Evolutionary conservation across 2,329 filamentous ascomycete genomes (phyloP).

Genomic region (Chalaropsis ovoidea): DNA sequence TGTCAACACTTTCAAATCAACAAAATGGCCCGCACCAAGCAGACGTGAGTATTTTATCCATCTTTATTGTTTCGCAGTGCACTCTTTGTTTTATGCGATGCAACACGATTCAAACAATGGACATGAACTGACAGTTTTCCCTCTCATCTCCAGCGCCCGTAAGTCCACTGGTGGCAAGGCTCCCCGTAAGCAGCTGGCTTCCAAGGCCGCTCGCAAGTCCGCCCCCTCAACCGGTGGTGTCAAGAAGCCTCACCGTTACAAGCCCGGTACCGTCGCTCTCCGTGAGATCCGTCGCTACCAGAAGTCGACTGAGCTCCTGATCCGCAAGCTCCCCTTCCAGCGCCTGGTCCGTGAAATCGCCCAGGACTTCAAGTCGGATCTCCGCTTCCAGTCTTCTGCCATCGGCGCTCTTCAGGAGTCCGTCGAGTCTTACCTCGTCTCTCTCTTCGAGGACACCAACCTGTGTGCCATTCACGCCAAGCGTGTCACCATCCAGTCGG

Average conservation of each 20-base stretch:
- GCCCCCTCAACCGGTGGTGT: slow-evolving; percentile 93
- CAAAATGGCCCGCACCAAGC: slow-evolving; percentile 56
- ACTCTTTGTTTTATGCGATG: neutral
- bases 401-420: slow-evolving; percentile 97
- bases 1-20: slow-evolving; percentile 33
- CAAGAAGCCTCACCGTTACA: slow-evolving; percentile 89
- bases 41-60: slow-evolving; percentile 35
- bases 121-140: neutral
- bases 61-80: slow-evolving; percentile 38
- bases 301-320: slow-evolving; percentile 90
- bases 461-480: slow-evolving; percentile 98
- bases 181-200: slow-evolving; percentile 91
- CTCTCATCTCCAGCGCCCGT: slow-evolving; percentile 38
- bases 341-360: slow-evolving; percentile 95
- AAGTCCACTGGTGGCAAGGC: slow-evolving; percentile 75
- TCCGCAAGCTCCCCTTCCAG: slow-evolving; percentile 97
- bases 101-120: too few species aligned
- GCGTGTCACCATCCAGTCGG: slow-evolving; percentile 90
- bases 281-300: slow-evolving; percentile 98
- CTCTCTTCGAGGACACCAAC: slow-evolving; percentile 97
- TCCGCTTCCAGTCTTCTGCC: slow-evolving; percentile 96
- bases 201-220: slow-evolving; percentile 97
- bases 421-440: slow-evolving; percentile 96
- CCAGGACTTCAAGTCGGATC: slow-evolving; percentile 88
- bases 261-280: slow-evolving; percentile 91